phyloP scores from a whole-genome alignment of 768 basidiomycete genomes.

The Lactarius pseudohatsudake region DNA sequence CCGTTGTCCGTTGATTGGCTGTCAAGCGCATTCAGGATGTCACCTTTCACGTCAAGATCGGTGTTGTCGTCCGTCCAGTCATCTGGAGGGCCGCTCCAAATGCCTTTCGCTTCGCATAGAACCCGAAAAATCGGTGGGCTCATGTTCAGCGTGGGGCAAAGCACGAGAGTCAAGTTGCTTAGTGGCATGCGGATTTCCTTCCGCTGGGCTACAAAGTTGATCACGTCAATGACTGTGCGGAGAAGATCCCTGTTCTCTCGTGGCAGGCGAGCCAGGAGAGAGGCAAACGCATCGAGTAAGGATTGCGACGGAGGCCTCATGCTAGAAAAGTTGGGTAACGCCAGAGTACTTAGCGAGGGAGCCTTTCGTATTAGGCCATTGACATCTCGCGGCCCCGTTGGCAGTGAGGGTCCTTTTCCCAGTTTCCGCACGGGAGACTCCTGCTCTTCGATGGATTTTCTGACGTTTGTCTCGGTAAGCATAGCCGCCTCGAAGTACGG shows the following conservation, averaged over 20 bases:
- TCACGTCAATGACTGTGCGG: conserved; percentile 75
- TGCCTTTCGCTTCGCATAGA: conserved; percentile 65
- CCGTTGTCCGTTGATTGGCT: neutral
- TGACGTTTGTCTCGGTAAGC: conserved; percentile 49
- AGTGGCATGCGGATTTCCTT: conserved; percentile 90
- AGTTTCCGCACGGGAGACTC: conserved; percentile 21
- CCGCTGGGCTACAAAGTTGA: conserved; percentile 68
- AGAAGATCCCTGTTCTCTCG: conserved; percentile 82
- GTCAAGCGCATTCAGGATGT: conserved; percentile 8
- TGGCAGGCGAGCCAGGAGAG: conserved; percentile 69
- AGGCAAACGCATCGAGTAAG: conserved; percentile 56
- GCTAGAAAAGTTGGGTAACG: conserved; percentile 64
- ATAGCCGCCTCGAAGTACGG: conserved; percentile 81
- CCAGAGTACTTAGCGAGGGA: conserved; percentile 76
- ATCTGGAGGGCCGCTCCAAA: conserved; percentile 52
- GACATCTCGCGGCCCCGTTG: conserved; percentile 29
- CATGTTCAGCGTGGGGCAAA: conserved; percentile 86
- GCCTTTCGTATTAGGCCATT: conserved; percentile 59
- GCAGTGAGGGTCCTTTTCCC: conserved; percentile 20
- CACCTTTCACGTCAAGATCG: conserved; percentile 6
- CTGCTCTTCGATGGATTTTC: conserved; percentile 30
- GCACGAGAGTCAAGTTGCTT: conserved; percentile 81
- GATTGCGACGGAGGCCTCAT: conserved; percentile 60
- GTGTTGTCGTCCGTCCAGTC: conserved; percentile 21
- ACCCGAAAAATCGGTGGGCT: conserved; percentile 69